These are phyloP conservation scores for Bathelium albidoporum DNA, from an alignment of 495 filamentous ascomycete genomes.

Conservation along the genomic window DNA sequence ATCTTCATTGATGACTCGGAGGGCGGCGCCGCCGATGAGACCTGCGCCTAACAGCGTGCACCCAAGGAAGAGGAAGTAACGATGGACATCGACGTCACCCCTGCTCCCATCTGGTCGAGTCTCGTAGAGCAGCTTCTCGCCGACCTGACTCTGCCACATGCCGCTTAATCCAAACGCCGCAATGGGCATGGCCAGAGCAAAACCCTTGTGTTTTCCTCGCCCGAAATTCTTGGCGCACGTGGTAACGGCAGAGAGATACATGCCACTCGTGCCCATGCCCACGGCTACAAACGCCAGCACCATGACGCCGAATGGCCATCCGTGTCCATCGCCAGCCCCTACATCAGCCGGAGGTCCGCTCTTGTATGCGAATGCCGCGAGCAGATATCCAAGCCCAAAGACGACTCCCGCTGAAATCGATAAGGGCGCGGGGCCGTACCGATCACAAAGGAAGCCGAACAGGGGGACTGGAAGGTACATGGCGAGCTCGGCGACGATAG, in stretches of 20 bases:
- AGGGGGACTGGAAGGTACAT: constrained; percentile 83
- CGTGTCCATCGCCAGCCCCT: constrained; percentile 42
- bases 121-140: constrained; percentile 66
- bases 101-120: constrained; percentile 45
- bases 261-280: constrained; percentile 69
- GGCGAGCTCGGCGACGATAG: constrained; percentile 70
- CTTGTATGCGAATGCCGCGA: constrained; percentile 70
- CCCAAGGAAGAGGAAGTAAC: constrained; percentile 75
- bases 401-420: constrained; percentile 58
- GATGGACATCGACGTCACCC: constrained; percentile 77
- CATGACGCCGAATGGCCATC: constrained; percentile 74
- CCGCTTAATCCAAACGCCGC: constrained; percentile 85
- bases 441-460: constrained; percentile 86
- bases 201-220: constrained; percentile 70
- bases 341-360: constrained; percentile 42
- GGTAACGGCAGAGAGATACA: constrained; percentile 81
- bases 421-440: constrained; percentile 65
- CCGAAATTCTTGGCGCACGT: constrained; percentile 98
- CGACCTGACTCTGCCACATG: constrained; percentile 90
- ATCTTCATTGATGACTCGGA: constrained; percentile 57
- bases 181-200: constrained; percentile 85
- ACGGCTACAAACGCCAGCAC: constrained; percentile 68
- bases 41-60: constrained; percentile 57
- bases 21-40: constrained; percentile 57
- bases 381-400: constrained; percentile 71